phyloP scores from a whole-genome alignment of 768 basidiomycete species.

The Pisolithus sp. region DNA sequence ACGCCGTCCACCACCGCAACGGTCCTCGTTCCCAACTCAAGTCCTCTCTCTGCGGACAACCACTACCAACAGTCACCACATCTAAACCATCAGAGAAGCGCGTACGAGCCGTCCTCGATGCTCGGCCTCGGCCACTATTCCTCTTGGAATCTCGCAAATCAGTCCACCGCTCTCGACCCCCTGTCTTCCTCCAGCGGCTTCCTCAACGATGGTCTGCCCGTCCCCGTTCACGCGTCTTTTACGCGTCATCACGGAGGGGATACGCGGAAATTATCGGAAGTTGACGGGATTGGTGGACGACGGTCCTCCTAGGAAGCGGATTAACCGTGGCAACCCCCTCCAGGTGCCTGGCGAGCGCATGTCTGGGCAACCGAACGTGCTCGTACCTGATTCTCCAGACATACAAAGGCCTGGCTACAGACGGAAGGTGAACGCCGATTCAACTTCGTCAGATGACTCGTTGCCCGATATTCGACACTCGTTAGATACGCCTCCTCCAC shows the following conservation, averaged over 20 bases:
- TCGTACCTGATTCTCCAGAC: conserved; percentile 50
- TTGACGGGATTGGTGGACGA: conserved; percentile 40
- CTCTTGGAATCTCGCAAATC: conserved; percentile 31
- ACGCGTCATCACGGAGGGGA: conserved; percentile 37
- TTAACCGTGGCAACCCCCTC: conserved; percentile 46
- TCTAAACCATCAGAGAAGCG: conserved; percentile 27
- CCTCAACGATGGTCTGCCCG: conserved; percentile 32
- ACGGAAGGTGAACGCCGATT: conserved; percentile 36
- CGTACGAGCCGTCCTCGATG: conserved; percentile 39
- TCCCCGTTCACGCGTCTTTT: conserved; percentile 54
- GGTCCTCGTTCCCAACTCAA: conserved; percentile 74
- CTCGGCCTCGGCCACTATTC: conserved; percentile 33
- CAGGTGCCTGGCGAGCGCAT: conserved; percentile 15
- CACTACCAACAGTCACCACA: conserved; percentile 34
- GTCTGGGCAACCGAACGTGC: conserved; percentile 14
- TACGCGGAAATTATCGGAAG: conserved; percentile 31
- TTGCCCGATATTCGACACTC: conserved; percentile 42
- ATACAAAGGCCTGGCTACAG: conserved; percentile 48
- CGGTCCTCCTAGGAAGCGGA: conserved; percentile 66
- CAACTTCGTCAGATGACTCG: conserved; percentile 67
- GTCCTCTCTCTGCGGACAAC: conserved; percentile 45
- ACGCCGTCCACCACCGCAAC: conserved; percentile 44
- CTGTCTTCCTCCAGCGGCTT: conserved; percentile 58
- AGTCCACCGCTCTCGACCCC: conserved; percentile 40
- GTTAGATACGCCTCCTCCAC: conserved; percentile 37